Evolutionary conservation across 257 asterid species (phyloP).

Genomic region (Nicotiana noctiflora): DNA sequence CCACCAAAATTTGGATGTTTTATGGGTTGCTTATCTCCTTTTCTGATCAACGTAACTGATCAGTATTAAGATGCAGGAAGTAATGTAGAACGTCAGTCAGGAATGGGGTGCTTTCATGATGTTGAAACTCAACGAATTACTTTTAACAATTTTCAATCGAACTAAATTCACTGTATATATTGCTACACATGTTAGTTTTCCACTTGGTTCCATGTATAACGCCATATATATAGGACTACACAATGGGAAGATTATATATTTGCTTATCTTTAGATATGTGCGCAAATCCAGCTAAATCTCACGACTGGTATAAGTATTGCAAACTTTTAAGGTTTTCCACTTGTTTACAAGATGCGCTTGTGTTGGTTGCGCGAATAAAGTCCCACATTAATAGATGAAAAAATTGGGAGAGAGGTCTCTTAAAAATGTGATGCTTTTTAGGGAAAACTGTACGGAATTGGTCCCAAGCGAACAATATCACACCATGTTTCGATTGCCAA

Average conservation of each 20-base stretch:
- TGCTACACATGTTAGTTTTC: not conserved
- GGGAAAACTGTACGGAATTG: too few relatives aligned
- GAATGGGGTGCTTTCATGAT: not conserved
- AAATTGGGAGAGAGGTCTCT: too few relatives aligned
- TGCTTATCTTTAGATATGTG: not conserved
- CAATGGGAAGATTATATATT: not conserved
- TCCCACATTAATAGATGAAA: too few relatives aligned
- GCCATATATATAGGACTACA: not conserved
- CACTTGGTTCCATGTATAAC: not conserved
- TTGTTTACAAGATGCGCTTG: not conserved
- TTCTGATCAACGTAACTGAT: not conserved
- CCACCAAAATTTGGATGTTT: not conserved
- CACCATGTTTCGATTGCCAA: too few relatives aligned
- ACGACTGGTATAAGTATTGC: not conserved
- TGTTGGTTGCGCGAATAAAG: too few relatives aligned
- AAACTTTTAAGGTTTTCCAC: not conserved
- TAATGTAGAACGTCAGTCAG: not conserved
- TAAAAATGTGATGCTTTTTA: too few relatives aligned
- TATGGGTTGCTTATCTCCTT: not conserved
- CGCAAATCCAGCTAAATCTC: not conserved
- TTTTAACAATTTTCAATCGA: not conserved
- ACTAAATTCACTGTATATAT: not conserved
- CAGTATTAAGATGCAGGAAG: not conserved
- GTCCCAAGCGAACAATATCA: too few relatives aligned
- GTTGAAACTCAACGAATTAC: not conserved